These are phyloP conservation scores for Fibroporia radiculosa DNA, from an alignment of 768 basidiomycete species.

Conservation along the genomic window DNA sequence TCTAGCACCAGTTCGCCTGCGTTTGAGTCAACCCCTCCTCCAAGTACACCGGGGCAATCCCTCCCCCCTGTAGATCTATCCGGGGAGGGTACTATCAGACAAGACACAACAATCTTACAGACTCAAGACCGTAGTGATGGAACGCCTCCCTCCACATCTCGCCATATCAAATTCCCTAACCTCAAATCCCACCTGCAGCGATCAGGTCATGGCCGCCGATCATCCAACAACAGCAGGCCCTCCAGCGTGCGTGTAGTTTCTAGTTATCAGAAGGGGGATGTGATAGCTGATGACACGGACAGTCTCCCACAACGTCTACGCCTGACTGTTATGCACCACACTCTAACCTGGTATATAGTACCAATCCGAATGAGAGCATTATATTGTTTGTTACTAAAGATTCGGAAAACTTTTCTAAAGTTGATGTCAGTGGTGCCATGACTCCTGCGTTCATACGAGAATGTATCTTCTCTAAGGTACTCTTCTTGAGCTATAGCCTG, in stretches of 20 bases:
- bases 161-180: conserved; percentile 11
- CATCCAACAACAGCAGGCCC: conserved; percentile 19
- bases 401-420: conserved; percentile 65
- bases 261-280: neutral
- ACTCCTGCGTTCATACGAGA: conserved; percentile 68
- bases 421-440: conserved; percentile 62
- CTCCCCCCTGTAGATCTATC: conserved; percentile 35
- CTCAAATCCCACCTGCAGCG: conserved; percentile 17
- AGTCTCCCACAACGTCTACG: conserved; percentile 20
- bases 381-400: conserved; percentile 52
- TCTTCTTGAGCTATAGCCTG: neutral
- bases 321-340: conserved; percentile 22
- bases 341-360: conserved; percentile 21
- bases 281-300: conserved; percentile 12
- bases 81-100: conserved; percentile 30
- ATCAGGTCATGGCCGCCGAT: conserved; percentile 15
- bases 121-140: conserved; percentile 14
- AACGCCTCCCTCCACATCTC: conserved; percentile 21
- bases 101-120: conserved; percentile 14
- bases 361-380: conserved; percentile 17
- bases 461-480: conserved; percentile 72
- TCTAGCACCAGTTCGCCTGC: conserved; percentile 60
- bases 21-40: conserved; percentile 65
- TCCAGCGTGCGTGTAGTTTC: conserved; percentile 17
- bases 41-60: conserved; percentile 51